Conservation (phyloP, 352 stramenopile species). For the Phytophthora pinifolia region DNA sequence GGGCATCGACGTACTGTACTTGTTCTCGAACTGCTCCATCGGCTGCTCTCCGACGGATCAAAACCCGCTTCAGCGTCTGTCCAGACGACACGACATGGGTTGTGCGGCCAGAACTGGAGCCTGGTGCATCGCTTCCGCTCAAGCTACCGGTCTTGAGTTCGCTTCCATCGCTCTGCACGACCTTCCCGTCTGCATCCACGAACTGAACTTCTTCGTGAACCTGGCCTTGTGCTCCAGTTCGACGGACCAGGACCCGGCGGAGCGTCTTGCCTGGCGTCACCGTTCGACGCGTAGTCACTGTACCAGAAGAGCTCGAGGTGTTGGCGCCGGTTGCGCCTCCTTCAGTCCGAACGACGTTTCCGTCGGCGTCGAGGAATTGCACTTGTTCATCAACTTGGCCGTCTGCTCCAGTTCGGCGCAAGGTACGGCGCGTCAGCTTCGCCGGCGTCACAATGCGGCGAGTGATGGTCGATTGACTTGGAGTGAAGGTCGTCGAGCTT, state of each 20-base stretch:
- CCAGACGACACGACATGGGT: conserved; percentile 7
- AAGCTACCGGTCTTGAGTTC: conserved; percentile 9
- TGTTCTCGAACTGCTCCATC: conserved; percentile 12
- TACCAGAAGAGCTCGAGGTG: conserved; percentile 9
- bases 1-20: conserved; percentile 12
- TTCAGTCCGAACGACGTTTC: conserved; percentile 25
- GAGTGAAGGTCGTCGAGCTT: background rate
- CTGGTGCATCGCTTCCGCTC: background rate
- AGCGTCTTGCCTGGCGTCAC: conserved; percentile 26
- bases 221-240: conserved; percentile 22
- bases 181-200: conserved; percentile 26
- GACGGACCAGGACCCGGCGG: conserved; percentile 21
- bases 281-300: conserved; percentile 6
- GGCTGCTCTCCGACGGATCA: conserved; percentile 10
- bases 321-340: conserved; percentile 3
- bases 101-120: conserved; percentile 7
- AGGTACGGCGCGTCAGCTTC: conserved; percentile 17
- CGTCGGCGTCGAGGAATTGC: conserved; percentile 27
- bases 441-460: conserved; percentile 19
- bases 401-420: conserved; percentile 25
- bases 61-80: conserved; percentile 14
- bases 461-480: conserved; percentile 1
- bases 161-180: conserved; percentile 17
- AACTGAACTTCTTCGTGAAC: conserved; percentile 27
- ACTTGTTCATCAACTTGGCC: conserved; percentile 24